Percentiles rank a stretch among this genome's conserved stretches.
phyloP scores from a whole-genome alignment of 2,329 filamentous ascomycete species.

The Colletotrichum sp. region DNA sequence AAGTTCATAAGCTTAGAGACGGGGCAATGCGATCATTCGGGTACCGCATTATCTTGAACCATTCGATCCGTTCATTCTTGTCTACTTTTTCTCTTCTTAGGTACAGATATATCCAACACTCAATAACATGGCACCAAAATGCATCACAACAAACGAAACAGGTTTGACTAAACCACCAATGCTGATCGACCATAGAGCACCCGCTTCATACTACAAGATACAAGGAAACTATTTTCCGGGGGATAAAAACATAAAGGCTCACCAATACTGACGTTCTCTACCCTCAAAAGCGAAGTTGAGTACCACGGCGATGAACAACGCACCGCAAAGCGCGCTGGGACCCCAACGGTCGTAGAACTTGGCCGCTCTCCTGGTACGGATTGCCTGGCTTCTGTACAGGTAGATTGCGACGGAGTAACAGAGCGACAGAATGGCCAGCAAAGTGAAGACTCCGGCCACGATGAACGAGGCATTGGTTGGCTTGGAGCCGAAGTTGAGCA shows the following conservation, averaged over 20 bases:
- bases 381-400: slow-evolving; percentile 85
- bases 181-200: neutral
- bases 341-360: slow-evolving; percentile 92
- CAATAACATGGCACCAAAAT: neutral
- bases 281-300: slow-evolving; percentile 84
- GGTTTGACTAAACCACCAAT: neutral
- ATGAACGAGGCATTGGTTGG: slow-evolving; percentile 65
- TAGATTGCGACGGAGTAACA: slow-evolving; percentile 86
- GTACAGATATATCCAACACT: neutral
- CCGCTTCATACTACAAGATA: neutral
- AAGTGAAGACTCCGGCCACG: slow-evolving; percentile 79
- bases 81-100: neutral
- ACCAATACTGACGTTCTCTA: slow-evolving; percentile 64
- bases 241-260: neutral
- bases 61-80: neutral
- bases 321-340: slow-evolving; percentile 76
- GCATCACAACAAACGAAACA: neutral
- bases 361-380: slow-evolving; percentile 82
- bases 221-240: neutral
- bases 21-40: neutral
- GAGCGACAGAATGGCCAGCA: slow-evolving; percentile 79
- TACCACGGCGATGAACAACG: slow-evolving; percentile 75
- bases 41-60: neutral
- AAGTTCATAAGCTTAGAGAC: neutral
- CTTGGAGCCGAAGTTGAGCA: slow-evolving; percentile 79